A percentile compares a stretch with the other conserved stretches of the same genome.
Conservation (phyloP, 495 filamentous ascomycete genomes). For the Aspergillus ellipticus region DNA sequence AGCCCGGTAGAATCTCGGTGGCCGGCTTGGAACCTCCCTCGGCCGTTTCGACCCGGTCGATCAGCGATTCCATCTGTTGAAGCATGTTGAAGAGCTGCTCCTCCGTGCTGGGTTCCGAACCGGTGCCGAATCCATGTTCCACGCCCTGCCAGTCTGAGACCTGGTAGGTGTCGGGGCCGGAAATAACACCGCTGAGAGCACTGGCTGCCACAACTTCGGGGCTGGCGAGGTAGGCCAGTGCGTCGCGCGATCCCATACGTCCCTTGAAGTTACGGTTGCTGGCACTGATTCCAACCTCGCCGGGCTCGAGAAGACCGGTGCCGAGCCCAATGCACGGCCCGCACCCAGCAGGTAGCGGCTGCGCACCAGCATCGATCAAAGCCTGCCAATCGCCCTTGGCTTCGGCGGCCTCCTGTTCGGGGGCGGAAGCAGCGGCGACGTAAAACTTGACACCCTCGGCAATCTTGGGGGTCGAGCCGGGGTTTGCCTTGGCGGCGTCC, state of each 20-base stretch:
- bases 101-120: slow-evolving; percentile 56
- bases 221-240: slow-evolving; percentile 83
- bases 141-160: slow-evolving; percentile 56
- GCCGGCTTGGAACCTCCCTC: slow-evolving; percentile 24
- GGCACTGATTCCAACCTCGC: slow-evolving; percentile 85
- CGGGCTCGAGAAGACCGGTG: slow-evolving; percentile 75
- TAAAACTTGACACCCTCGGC: slow-evolving; percentile 80
- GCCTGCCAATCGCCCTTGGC: slow-evolving; percentile 84
- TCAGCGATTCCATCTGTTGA: slow-evolving; percentile 53
- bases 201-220: slow-evolving; percentile 92
- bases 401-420: slow-evolving; percentile 78
- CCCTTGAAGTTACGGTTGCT: slow-evolving; percentile 94
- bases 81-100: slow-evolving; percentile 60
- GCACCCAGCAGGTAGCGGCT: slow-evolving; percentile 72
- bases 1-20: slow-evolving; percentile 49
- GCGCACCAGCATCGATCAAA: slow-evolving; percentile 75
- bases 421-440: slow-evolving; percentile 79
- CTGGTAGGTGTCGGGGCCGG: slow-evolving; percentile 78
- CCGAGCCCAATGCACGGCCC: slow-evolving; percentile 89
- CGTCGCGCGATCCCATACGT: slow-evolving; percentile 79
- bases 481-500: slow-evolving; percentile 59
- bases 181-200: slow-evolving; percentile 72
- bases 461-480: slow-evolving; percentile 65
- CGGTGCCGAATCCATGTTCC: slow-evolving; percentile 66
- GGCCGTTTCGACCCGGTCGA: slow-evolving; percentile 48